Evolutionary conservation across 768 basidiomycete genomes (phyloP).

Genomic region (Agaricus blazei): DNA sequence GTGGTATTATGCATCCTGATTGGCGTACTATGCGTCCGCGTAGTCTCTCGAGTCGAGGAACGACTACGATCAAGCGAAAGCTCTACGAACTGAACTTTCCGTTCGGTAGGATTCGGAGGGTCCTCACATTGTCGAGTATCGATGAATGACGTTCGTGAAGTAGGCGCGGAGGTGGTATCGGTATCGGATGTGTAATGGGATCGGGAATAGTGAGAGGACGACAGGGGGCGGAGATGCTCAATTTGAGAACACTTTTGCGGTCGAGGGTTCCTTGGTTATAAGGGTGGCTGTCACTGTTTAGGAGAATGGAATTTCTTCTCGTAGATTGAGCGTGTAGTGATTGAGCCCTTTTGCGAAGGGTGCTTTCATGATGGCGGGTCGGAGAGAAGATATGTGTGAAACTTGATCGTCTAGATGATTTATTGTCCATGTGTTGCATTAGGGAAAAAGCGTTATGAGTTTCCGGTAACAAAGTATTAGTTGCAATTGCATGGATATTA

Average conservation of each 20-base stretch:
- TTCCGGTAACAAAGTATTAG: neutral
- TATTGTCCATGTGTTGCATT: neutral
- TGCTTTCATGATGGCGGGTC: neutral
- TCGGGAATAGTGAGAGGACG: neutral
- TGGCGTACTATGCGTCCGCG: neutral
- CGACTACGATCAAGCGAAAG: neutral
- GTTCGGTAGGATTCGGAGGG: neutral
- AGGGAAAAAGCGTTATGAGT: neutral
- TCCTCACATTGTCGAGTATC: neutral
- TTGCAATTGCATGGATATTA: neutral
- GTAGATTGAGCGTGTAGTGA: constrained; percentile 1
- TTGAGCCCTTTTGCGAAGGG: neutral
- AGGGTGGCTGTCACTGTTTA: neutral
- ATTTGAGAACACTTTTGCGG: constrained; percentile 2
- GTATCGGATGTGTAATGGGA: neutral
- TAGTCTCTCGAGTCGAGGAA: neutral
- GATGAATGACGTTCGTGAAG: neutral
- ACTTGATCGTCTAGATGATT: neutral
- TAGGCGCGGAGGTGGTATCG: neutral
- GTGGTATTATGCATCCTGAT: neutral
- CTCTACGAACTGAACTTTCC: constrained; percentile 5
- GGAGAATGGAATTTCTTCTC: neutral
- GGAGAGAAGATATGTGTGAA: neutral
- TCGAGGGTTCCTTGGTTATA: neutral
- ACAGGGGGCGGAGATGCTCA: constrained; percentile 5